These are phyloP conservation scores for Xylaria sp. DNA, from an alignment of 2,329 filamentous ascomycete species.

Conservation along the genomic window DNA sequence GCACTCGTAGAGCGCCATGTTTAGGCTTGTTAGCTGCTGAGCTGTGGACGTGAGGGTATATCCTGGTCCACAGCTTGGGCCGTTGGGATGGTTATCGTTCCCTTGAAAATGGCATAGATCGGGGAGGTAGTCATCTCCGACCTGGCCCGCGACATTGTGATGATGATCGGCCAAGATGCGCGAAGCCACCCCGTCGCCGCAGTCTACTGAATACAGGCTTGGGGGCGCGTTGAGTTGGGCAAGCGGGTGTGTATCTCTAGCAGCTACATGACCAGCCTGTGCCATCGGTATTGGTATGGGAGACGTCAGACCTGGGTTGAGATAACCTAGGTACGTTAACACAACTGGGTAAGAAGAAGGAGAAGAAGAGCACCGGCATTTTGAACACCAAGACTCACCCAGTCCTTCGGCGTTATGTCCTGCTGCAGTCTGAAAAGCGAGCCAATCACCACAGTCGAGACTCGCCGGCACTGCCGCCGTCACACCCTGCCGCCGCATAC, in stretches of 20 bases:
- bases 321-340: neutral
- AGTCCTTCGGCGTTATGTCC: neutral
- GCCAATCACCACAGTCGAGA: too few species aligned
- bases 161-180: neutral
- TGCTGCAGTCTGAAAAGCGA: neutral
- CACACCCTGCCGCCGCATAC: too few species aligned
- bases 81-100: neutral
- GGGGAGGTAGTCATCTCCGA: neutral
- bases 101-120: neutral
- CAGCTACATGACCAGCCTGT: too few species aligned
- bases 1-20: slow-evolving; percentile 32
- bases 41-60: slow-evolving; percentile 4
- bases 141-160: neutral
- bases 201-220: neutral
- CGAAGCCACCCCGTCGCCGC: neutral
- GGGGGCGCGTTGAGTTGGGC: neutral
- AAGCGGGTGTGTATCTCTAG: neutral
- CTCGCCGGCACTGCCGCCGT: too few species aligned
- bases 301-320: neutral
- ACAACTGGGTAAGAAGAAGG: neutral
- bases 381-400: slow-evolving; percentile 8
- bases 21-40: slow-evolving; percentile 22
- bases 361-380: slow-evolving; percentile 1
- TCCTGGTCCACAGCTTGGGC: neutral
- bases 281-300: neutral